Percentiles rank a stretch among this genome's conserved stretches.
Conservation (phyloP, 345 rosid genomes). For the Gossypium rotundifolium region DNA sequence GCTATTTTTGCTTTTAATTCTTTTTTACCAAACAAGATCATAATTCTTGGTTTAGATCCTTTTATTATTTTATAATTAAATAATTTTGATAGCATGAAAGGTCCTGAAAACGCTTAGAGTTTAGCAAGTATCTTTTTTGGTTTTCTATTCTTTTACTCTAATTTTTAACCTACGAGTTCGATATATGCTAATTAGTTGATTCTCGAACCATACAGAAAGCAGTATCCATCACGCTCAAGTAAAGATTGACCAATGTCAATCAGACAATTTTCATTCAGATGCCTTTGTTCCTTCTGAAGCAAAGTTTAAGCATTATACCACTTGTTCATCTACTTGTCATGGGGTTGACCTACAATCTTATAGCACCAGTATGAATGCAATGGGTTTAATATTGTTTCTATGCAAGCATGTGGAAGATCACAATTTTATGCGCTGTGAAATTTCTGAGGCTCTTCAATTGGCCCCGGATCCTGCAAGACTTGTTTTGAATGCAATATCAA, state of each 20-base stretch:
- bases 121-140: not conserved
- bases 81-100: not conserved
- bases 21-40: not conserved
- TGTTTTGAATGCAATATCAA: slow-evolving; percentile 23
- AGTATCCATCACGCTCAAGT: not conserved
- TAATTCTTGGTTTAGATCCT: not conserved
- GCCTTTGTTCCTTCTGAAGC: not conserved
- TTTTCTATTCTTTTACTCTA: not conserved
- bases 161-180: not conserved
- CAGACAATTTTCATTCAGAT: not conserved
- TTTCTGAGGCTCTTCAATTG: slow-evolving; percentile 16
- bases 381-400: slow-evolving; percentile 14
- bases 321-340: not conserved
- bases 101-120: not conserved
- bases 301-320: not conserved
- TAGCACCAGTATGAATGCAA: slow-evolving; percentile 4
- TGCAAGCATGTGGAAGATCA: slow-evolving; percentile 17
- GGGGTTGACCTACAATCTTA: not conserved
- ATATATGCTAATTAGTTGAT: not conserved
- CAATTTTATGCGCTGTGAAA: slow-evolving; percentile 12
- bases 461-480: slow-evolving; percentile 28
- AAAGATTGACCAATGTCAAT: slow-evolving; percentile 5
- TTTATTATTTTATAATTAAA: not conserved
- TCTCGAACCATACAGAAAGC: not conserved
- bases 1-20: not conserved